Conservation (phyloP, 2,329 filamentous ascomycete genomes). For the Grosmannia serpens region DNA sequence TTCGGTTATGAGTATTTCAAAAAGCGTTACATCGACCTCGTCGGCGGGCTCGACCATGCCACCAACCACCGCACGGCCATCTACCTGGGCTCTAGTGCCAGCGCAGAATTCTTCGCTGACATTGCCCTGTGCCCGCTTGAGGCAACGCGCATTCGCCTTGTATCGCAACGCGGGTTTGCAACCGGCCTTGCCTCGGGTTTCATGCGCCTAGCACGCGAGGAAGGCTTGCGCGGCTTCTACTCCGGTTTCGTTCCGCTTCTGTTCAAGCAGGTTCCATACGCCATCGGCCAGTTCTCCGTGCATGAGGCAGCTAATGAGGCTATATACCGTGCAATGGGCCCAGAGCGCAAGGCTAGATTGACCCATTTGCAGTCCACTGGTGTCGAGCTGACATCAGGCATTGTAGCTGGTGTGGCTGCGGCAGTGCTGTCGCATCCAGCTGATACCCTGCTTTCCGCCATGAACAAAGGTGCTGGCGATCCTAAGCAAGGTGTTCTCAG, state of each 20-base stretch:
- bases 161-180: constrained; percentile 71
- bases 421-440: constrained; percentile 84
- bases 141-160: constrained; percentile 67
- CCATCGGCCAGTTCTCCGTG: constrained; percentile 87
- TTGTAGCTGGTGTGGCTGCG: constrained; percentile 79
- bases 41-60: constrained; percentile 41
- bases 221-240: constrained; percentile 76
- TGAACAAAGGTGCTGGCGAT: constrained; percentile 43
- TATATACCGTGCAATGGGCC: constrained; percentile 59
- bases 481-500: constrained; percentile 33
- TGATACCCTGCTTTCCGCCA: constrained; percentile 49
- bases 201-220: constrained; percentile 60
- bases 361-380: constrained; percentile 63
- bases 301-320: constrained; percentile 79
- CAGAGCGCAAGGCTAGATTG: constrained; percentile 52
- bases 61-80: constrained; percentile 39
- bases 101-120: constrained; percentile 62
- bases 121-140: constrained; percentile 83
- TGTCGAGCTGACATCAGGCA: constrained; percentile 76
- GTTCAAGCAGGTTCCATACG: constrained; percentile 87
- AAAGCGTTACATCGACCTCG: constrained; percentile 64
- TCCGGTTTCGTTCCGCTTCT: constrained; percentile 79
- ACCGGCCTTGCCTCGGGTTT: constrained; percentile 61
- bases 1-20: constrained; percentile 93
- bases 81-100: constrained; percentile 62